These are phyloP conservation scores for Amoeboaphelidium occidentale DNA, from an alignment of 371 early-diverging fungal species.

Conservation along the genomic window DNA sequence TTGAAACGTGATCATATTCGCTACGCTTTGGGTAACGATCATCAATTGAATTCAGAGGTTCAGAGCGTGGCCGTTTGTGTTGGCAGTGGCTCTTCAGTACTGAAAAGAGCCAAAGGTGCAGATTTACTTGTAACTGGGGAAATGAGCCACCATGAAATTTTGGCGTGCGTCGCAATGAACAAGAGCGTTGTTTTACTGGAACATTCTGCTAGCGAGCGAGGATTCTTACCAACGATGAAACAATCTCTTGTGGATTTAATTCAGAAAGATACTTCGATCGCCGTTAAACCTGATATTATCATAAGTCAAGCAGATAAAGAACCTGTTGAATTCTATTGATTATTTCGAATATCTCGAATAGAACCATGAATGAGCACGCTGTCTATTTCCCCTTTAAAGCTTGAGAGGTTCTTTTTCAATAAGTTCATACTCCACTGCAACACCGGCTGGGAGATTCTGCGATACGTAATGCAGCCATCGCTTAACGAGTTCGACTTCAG, in stretches of 20 bases:
- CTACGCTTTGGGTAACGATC: not conserved
- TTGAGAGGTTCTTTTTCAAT: not conserved
- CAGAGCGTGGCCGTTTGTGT: slow-evolving; percentile 74
- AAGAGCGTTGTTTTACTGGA: slow-evolving; percentile 79
- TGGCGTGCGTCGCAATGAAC: slow-evolving; percentile 41
- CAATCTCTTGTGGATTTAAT: not conserved
- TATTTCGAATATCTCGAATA: too few species aligned
- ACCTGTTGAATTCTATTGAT: too few species aligned
- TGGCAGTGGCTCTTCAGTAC: slow-evolving; percentile 46
- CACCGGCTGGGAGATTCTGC: not conserved
- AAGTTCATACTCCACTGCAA: not conserved
- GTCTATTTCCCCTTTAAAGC: too few species aligned
- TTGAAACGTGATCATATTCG: not conserved
- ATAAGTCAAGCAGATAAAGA: not conserved
- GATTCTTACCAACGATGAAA: slow-evolving; percentile 39
- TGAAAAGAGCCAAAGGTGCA: slow-evolving; percentile 17
- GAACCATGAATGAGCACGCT: too few species aligned
- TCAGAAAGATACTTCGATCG: too few species aligned
- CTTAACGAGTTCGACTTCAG: not conserved
- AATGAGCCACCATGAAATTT: slow-evolving; percentile 74
- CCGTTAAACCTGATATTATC: not conserved
- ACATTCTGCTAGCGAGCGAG: slow-evolving; percentile 81
- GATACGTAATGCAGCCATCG: not conserved
- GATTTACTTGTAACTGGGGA: slow-evolving; percentile 86
- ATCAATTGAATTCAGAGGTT: slow-evolving; percentile 11